A percentile compares a stretch with the other conserved stretches of the same genome.
Conservation (phyloP, 176 grass and related monocot species). For the Musa itinerans region DNA sequence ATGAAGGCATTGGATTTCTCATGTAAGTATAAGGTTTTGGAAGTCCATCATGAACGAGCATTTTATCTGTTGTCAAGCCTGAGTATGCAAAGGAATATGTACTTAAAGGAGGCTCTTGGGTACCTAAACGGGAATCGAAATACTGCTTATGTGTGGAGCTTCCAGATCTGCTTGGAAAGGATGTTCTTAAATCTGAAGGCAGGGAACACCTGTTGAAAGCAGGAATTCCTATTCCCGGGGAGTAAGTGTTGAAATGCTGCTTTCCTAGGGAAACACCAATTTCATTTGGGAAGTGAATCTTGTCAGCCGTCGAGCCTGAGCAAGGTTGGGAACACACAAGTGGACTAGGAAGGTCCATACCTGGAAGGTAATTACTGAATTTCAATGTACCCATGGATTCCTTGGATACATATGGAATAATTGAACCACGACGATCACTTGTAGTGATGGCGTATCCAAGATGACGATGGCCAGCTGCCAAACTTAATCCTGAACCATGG, state of each 20-base stretch:
- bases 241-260: constrained; percentile 20
- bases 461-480: constrained; percentile 8
- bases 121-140: neutral
- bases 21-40: neutral
- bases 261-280: constrained; percentile 5
- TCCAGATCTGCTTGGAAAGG: constrained; percentile 6
- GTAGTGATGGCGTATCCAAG: constrained; percentile 24
- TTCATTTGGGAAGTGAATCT: neutral
- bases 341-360: constrained; percentile 24
- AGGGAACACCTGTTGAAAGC: constrained; percentile 27
- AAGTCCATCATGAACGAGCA: neutral
- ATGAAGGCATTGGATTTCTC: too few relatives aligned
- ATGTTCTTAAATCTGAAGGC: constrained; percentile 21
- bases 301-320: neutral
- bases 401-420: constrained; percentile 8
- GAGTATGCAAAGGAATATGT: neutral
- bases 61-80: neutral
- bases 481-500: constrained; percentile 23
- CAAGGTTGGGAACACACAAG: neutral
- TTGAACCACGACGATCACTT: constrained; percentile 12
- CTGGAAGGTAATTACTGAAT: constrained; percentile 19
- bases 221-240: constrained; percentile 20
- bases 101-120: neutral
- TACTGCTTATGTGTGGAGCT: neutral
- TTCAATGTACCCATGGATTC: constrained; percentile 3